Evolutionary conservation across 2,329 filamentous ascomycete species (phyloP).

Genomic region (Aspergillus carbonarius): DNA sequence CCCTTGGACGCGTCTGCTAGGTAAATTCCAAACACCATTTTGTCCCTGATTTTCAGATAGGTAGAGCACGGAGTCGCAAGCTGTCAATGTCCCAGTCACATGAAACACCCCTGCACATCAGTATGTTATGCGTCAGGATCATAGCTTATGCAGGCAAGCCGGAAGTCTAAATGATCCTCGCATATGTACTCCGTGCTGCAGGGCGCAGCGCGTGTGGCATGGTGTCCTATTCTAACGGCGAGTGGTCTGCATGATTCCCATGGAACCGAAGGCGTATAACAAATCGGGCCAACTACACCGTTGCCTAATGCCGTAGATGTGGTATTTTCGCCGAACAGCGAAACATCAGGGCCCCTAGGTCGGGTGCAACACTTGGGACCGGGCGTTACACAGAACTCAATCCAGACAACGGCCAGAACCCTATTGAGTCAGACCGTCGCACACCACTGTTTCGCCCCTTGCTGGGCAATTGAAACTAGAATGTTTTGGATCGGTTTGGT

Average conservation of each 20-base stretch:
- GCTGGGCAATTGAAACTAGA: not conserved
- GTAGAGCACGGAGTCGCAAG: not conserved
- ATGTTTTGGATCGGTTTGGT: not conserved
- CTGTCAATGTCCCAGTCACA: not conserved
- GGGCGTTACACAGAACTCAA: not conserved
- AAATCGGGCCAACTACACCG: not conserved
- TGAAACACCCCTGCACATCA: constrained; percentile 5
- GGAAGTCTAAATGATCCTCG: constrained; percentile 11
- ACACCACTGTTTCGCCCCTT: not conserved
- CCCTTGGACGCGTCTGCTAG: not conserved
- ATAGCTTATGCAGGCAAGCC: constrained; percentile 14
- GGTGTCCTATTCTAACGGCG: not conserved
- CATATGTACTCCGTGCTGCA: not conserved
- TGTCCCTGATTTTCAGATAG: constrained; percentile 1
- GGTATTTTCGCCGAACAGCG: not conserved
- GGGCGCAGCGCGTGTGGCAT: not conserved
- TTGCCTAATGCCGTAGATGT: not conserved
- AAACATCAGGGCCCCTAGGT: not conserved
- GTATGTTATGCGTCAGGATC: constrained; percentile 7
- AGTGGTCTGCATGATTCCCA: not conserved
- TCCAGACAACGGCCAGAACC: not conserved
- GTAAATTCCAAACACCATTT: not conserved
- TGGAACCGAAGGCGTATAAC: not conserved
- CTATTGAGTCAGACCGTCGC: not conserved
- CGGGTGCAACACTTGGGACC: not conserved